Evolutionary conservation across 2,329 filamentous ascomycete species (phyloP).

Genomic region (Aureobasidium namibiae): DNA sequence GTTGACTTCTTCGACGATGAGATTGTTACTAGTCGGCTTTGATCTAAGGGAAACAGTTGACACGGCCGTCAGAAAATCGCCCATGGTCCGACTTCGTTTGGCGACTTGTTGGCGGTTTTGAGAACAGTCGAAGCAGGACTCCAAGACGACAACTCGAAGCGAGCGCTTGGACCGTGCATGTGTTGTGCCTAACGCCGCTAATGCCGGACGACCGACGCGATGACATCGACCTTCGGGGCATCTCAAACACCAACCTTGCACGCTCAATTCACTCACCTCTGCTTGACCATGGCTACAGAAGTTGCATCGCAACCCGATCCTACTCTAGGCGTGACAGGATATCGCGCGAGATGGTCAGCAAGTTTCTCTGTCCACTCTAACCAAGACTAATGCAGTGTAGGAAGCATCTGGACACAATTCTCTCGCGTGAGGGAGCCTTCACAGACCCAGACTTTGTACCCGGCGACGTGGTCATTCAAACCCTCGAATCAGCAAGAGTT

Average conservation of each 20-base stretch:
- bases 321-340: not conserved
- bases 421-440: slow-evolving; percentile 70
- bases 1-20: not conserved
- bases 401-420: slow-evolving; percentile 75
- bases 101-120: slow-evolving; percentile 13
- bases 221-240: not conserved
- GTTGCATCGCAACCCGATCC: not conserved
- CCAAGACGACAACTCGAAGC: not conserved
- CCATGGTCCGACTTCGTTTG: slow-evolving; percentile 32
- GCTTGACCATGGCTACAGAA: slow-evolving; percentile 2
- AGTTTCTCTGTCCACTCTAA: not conserved
- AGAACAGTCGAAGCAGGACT: not conserved
- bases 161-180: not conserved
- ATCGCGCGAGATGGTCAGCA: slow-evolving; percentile 13
- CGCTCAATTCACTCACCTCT: not conserved
- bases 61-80: slow-evolving; percentile 41
- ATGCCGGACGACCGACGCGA: not conserved
- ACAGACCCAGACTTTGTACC: slow-evolving; percentile 50
- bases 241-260: not conserved
- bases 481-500: slow-evolving; percentile 58
- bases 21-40: slow-evolving; percentile 10
- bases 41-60: slow-evolving; percentile 28
- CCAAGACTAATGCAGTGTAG: slow-evolving; percentile 28
- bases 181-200: not conserved
- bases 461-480: slow-evolving; percentile 44